These are phyloP conservation scores for Astrephomene gubernaculifera DNA, from an alignment of 139 green algal species.

Conservation along the genomic window DNA sequence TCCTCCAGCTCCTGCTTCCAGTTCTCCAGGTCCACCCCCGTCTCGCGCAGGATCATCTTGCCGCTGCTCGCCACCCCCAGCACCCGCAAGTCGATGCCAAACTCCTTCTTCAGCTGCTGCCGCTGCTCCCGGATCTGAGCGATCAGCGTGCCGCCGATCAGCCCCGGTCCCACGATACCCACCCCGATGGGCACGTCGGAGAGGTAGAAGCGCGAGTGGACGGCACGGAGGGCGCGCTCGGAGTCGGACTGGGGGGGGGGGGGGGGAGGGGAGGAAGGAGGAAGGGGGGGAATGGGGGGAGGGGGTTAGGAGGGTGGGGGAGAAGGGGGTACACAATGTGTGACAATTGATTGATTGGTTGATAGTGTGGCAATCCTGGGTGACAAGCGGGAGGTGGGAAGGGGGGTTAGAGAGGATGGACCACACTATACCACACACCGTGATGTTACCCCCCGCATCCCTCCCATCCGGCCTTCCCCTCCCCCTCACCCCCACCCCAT, in stretches of 20 bases:
- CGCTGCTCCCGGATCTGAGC: constrained; percentile 76
- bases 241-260: constrained; percentile 43
- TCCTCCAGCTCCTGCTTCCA: constrained; percentile 81
- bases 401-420: too few relatives aligned
- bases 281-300: not conserved
- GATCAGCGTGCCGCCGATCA: constrained; percentile 93
- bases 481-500: not conserved
- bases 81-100: constrained; percentile 91
- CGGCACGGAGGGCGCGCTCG: constrained; percentile 82
- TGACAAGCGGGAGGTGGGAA: too few relatives aligned
- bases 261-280: not conserved
- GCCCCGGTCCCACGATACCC: constrained; percentile 91
- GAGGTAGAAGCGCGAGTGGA: constrained; percentile 97
- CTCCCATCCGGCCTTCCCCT: not conserved
- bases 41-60: constrained; percentile 87
- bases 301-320: not conserved
- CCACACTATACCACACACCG: too few relatives aligned
- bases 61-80: constrained; percentile 80
- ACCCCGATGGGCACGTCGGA: constrained; percentile 89
- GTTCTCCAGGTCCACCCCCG: constrained; percentile 80
- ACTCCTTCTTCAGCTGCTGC: constrained; percentile 77
- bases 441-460: too few relatives aligned
- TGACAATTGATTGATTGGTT: too few relatives aligned
- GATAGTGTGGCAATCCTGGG: too few relatives aligned
- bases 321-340: too few relatives aligned